Conservation (phyloP, 768 basidiomycete species). For the Tricholoma terreum region DNA sequence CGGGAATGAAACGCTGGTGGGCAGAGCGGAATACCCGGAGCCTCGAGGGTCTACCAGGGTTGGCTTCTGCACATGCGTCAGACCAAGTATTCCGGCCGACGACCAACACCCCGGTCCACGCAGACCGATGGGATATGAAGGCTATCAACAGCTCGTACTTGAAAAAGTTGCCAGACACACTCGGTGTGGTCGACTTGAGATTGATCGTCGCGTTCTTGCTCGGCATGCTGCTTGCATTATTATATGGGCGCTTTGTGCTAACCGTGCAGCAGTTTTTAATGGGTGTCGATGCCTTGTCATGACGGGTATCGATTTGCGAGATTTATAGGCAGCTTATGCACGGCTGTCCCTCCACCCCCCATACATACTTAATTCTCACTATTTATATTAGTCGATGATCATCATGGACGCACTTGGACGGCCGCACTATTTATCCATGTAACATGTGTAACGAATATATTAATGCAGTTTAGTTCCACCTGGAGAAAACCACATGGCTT, state of each 20-base stretch:
- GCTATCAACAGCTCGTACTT: not conserved
- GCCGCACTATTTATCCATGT: not conserved
- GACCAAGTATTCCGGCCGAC: slow-evolving; percentile 17
- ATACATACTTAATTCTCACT: not conserved
- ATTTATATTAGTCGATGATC: no score
- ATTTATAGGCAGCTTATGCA: not conserved
- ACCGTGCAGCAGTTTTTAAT: slow-evolving; percentile 7
- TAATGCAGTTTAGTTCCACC: no score
- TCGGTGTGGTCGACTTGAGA: slow-evolving; percentile 6
- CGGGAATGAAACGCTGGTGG: slow-evolving; percentile 62
- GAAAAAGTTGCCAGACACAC: slow-evolving; percentile 4
- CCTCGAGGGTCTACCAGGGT: slow-evolving; percentile 56
- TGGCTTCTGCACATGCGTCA: slow-evolving; percentile 31
- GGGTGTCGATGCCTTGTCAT: slow-evolving; percentile 3
- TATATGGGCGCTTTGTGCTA: slow-evolving; percentile 9
- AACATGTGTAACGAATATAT: no score
- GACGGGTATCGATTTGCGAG: not conserved
- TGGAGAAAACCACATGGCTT: no score
- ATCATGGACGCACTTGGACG: no score
- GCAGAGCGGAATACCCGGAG: slow-evolving; percentile 46
- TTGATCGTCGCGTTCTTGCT: slow-evolving; percentile 14
- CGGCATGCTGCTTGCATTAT: slow-evolving; percentile 12
- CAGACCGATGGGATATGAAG: not conserved
- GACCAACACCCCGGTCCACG: slow-evolving; percentile 7
- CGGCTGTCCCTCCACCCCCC: not conserved